phyloP scores from a whole-genome alignment of 805 yeast species.

The Schwanniomyces yamadae region DNA sequence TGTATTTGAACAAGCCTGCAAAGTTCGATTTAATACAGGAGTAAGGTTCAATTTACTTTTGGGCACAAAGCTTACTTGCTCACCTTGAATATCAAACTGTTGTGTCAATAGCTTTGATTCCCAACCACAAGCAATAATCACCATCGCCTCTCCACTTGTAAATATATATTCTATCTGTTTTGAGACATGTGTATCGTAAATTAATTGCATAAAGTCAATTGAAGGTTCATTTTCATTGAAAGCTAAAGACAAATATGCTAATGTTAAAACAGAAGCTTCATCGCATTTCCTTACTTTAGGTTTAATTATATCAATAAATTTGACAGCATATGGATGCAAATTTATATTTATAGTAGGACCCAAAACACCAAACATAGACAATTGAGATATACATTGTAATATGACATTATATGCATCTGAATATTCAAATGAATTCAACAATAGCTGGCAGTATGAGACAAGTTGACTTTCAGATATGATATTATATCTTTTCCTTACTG shows the following conservation, averaged over 20 bases:
- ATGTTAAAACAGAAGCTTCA: conserved; percentile 57
- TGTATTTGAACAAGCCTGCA: conserved; percentile 56
- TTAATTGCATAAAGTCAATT: conserved; percentile 37
- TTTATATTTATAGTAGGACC: conserved; percentile 29
- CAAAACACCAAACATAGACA: conserved; percentile 46
- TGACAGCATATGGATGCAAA: conserved; percentile 6
- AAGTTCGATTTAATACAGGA: conserved; percentile 38
- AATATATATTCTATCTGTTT: conserved; percentile 77
- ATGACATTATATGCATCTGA: conserved; percentile 22
- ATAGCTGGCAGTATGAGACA: conserved; percentile 9
- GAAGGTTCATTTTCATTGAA: conserved; percentile 13
- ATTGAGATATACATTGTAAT: conserved; percentile 42
- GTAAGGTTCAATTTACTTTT: conserved; percentile 28
- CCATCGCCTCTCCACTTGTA: conserved; percentile 80
- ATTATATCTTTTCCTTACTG: conserved; percentile 27
- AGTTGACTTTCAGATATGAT: conserved; percentile 12
- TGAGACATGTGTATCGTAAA: conserved; percentile 60
- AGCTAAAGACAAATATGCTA: conserved; percentile 54
- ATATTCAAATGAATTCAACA: conserved; percentile 18
- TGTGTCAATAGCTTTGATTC: conserved; percentile 53
- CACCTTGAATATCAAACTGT: conserved; percentile 54
- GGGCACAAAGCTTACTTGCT: conserved; percentile 16
- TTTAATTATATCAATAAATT: conserved; percentile 23
- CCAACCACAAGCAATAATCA: conserved; percentile 76
- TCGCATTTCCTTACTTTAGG: conserved; percentile 52